These are phyloP conservation scores for Lasiodiplodia citricola DNA, from an alignment of 2,329 filamentous ascomycete genomes.

Conservation along the genomic window DNA sequence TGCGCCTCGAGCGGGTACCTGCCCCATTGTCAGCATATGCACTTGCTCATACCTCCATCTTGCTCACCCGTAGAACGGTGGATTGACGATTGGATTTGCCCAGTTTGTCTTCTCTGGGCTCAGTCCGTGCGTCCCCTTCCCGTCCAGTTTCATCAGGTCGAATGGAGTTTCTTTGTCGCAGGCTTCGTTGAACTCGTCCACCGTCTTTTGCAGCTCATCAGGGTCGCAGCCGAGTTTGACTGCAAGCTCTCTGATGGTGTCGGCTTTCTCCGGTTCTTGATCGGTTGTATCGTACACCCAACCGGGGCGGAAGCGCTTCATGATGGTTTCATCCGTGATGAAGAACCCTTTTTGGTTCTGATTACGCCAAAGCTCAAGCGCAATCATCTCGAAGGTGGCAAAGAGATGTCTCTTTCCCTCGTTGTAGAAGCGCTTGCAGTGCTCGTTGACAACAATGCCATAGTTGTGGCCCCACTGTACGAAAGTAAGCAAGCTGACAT, in stretches of 20 bases:
- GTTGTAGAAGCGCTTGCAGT: constrained; percentile 48
- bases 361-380: constrained; percentile 48
- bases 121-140: constrained; percentile 47
- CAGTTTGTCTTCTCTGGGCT: constrained; percentile 48
- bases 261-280: constrained; percentile 46
- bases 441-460: constrained; percentile 50
- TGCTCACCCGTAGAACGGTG: constrained; percentile 46
- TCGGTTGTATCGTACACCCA: constrained; percentile 53
- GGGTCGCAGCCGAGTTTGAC: constrained; percentile 46
- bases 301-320: constrained; percentile 49
- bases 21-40: not conserved
- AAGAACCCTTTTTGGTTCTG: constrained; percentile 51
- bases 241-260: constrained; percentile 48
- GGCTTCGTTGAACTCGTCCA: constrained; percentile 48
- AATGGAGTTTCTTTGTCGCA: constrained; percentile 46
- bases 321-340: constrained; percentile 48
- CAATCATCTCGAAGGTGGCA: constrained; percentile 52
- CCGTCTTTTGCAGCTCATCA: constrained; percentile 44
- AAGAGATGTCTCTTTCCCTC: constrained; percentile 49
- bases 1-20: constrained; percentile 32
- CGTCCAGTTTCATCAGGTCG: constrained; percentile 49
- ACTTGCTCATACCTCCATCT: not conserved
- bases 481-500: not conserved
- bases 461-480: constrained; percentile 48
- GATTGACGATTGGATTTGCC: constrained; percentile 46